Evolutionary conservation across 805 yeast species (phyloP).

Genomic region (Yarrowia sp.): DNA sequence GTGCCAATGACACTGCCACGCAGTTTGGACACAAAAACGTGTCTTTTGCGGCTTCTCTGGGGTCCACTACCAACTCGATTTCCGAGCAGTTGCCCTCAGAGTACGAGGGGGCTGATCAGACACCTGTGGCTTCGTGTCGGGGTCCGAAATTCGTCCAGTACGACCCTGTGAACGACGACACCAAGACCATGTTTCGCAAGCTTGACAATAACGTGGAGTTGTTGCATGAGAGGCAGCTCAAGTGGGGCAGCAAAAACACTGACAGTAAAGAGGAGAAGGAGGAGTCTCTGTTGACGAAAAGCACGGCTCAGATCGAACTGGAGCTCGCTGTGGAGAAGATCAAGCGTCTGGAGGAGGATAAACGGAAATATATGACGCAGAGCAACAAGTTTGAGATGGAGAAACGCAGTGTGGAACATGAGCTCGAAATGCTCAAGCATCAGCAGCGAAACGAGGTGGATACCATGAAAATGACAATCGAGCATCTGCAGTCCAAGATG

Average conservation of each 20-base stretch:
- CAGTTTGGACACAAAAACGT: conserved; percentile 13
- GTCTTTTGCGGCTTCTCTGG: conserved; percentile 29
- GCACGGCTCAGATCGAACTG: neutral
- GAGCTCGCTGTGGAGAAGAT: conserved; percentile 6
- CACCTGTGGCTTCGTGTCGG: neutral
- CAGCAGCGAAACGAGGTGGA: conserved; percentile 3
- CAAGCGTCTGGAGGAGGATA: conserved; percentile 6
- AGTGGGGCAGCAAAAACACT: neutral
- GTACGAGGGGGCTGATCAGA: conserved; percentile 23
- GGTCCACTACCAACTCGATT: conserved; percentile 20
- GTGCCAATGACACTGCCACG: neutral
- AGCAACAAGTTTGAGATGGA: conserved; percentile 11
- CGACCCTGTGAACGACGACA: conserved; percentile 23
- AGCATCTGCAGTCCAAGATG: conserved; percentile 19
- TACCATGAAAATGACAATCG: conserved; percentile 3
- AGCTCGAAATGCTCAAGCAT: neutral
- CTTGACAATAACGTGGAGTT: conserved; percentile 3
- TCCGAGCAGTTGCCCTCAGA: conserved; percentile 16
- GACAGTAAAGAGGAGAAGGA: neutral
- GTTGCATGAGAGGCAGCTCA: neutral
- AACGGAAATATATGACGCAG: conserved; percentile 1
- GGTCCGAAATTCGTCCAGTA: conserved; percentile 26
- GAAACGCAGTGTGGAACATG: conserved; percentile 8
- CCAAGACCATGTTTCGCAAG: conserved; percentile 18
- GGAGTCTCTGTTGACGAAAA: neutral